Conservation (phyloP, 768 basidiomycete species). For the Phylloporus arenicola region DNA sequence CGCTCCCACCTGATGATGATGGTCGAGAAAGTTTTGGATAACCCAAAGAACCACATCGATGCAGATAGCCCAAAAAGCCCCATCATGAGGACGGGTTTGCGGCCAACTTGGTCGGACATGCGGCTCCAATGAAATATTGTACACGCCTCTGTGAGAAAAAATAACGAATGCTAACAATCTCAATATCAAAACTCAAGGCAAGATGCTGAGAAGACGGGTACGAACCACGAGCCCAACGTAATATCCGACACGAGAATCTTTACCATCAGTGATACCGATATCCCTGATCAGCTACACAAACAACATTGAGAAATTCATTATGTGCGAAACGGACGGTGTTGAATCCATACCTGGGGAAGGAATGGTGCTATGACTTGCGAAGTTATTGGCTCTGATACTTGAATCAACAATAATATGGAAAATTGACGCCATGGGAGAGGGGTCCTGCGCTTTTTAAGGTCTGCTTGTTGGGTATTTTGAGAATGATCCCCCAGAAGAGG, state of each 20-base stretch:
- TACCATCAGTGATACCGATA: slow-evolving; percentile 36
- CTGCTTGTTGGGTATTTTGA: slow-evolving; percentile 5
- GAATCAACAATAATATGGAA: slow-evolving; percentile 60
- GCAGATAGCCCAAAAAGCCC: slow-evolving; percentile 41
- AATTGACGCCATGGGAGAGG: slow-evolving; percentile 70
- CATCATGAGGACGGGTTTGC: slow-evolving; percentile 42
- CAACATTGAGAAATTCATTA: neutral
- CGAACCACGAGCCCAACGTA: slow-evolving; percentile 46
- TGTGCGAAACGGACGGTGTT: neutral
- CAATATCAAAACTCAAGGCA: neutral
- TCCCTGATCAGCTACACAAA: slow-evolving; percentile 24
- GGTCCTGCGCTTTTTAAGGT: slow-evolving; percentile 33
- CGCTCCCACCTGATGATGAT: slow-evolving; percentile 35
- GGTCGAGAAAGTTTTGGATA: slow-evolving; percentile 43
- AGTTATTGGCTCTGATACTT: slow-evolving; percentile 70
- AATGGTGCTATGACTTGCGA: slow-evolving; percentile 73
- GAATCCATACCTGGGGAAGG: slow-evolving; percentile 47
- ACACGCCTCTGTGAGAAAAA: slow-evolving; percentile 45
- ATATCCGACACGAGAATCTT: slow-evolving; percentile 42
- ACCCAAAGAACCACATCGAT: slow-evolving; percentile 45
- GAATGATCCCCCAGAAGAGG: slow-evolving; percentile 40
- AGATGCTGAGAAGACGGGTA: neutral
- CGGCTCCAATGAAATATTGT: slow-evolving; percentile 48
- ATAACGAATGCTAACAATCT: slow-evolving; percentile 38
- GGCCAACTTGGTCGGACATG: slow-evolving; percentile 45